Evolutionary conservation across 2,329 filamentous ascomycete species (phyloP).

Genomic region (Cercospora sp.): DNA sequence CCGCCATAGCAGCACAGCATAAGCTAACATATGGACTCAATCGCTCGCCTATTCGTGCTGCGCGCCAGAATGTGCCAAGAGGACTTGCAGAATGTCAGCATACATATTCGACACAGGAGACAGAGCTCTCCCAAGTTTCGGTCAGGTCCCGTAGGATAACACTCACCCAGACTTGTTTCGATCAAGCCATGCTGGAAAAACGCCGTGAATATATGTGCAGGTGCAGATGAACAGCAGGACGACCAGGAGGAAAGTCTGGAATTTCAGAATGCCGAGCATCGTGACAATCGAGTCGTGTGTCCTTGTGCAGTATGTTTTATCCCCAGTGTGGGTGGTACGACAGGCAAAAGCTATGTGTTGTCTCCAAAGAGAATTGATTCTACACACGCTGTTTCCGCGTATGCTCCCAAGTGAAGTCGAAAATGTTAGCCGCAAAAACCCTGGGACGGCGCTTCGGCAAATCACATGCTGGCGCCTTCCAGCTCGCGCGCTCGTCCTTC

Average conservation of each 20-base stretch:
- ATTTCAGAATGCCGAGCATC: slow-evolving; percentile 93
- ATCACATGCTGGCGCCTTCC: slow-evolving; percentile 10
- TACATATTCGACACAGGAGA: too few species aligned
- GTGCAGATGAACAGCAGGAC: slow-evolving; percentile 95
- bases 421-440: slow-evolving; percentile 6
- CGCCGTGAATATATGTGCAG: slow-evolving; percentile 86
- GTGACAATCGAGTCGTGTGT: slow-evolving; percentile 43
- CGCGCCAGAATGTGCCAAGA: slow-evolving; percentile 92
- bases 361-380: background rate
- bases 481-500: background rate
- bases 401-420: slow-evolving; percentile 7
- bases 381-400: slow-evolving; percentile 14
- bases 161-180: slow-evolving; percentile 91
- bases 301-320: background rate
- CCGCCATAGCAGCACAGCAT: slow-evolving; percentile 92
- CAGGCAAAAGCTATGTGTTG: background rate
- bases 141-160: too few species aligned
- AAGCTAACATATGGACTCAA: slow-evolving; percentile 94
- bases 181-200: slow-evolving; percentile 87
- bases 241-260: slow-evolving; percentile 92
- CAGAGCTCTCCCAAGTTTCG: too few species aligned
- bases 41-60: slow-evolving; percentile 85
- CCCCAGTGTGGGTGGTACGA: background rate
- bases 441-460: slow-evolving; percentile 9
- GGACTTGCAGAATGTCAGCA: slow-evolving; percentile 20